These are phyloP conservation scores for Aschersonia sp. DNA, from an alignment of 2,329 filamentous ascomycete genomes.

Conservation along the genomic window DNA sequence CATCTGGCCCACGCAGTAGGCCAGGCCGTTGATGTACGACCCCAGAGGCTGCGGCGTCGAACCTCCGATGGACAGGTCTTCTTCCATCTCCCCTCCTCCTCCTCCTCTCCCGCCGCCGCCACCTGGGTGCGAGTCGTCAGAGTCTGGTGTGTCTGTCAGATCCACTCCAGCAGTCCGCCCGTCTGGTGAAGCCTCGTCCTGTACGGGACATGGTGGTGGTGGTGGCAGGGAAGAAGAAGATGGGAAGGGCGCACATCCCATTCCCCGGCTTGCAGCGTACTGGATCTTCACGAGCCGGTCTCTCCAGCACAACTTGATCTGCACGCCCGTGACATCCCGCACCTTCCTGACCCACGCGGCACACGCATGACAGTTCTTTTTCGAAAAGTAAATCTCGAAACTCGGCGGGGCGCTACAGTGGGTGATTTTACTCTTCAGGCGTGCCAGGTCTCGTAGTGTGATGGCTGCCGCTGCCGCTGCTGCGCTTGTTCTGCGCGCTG, in stretches of 20 bases:
- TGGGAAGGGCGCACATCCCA: neutral
- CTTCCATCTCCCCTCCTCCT: no score
- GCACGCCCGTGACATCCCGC: conserved; percentile 12
- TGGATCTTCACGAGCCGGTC: conserved; percentile 12
- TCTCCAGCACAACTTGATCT: conserved; percentile 13
- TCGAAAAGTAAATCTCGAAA: conserved; percentile 21
- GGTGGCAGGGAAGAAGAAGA: neutral
- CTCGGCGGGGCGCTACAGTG: conserved; percentile 10
- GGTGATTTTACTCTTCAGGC: conserved; percentile 11
- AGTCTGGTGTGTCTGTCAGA: no score
- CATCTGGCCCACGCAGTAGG: conserved; percentile 18
- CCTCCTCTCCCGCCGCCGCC: no score
- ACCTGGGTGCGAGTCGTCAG: no score
- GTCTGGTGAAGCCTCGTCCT: no score
- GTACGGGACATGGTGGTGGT: neutral
- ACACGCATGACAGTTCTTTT: conserved; percentile 17
- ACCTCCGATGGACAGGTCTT: neutral
- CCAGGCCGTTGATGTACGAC: conserved; percentile 12
- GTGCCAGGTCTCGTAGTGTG: conserved; percentile 7
- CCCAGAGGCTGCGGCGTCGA: conserved; percentile 3
- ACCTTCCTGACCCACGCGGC: conserved; percentile 11
- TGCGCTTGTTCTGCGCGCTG: no score
- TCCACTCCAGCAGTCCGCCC: no score
- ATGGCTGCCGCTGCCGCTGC: conserved; percentile 5
- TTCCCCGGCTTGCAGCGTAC: conserved; percentile 7